These are phyloP conservation scores for Triglochin maritima DNA, from an alignment of 106 monocot species.

Conservation along the genomic window DNA sequence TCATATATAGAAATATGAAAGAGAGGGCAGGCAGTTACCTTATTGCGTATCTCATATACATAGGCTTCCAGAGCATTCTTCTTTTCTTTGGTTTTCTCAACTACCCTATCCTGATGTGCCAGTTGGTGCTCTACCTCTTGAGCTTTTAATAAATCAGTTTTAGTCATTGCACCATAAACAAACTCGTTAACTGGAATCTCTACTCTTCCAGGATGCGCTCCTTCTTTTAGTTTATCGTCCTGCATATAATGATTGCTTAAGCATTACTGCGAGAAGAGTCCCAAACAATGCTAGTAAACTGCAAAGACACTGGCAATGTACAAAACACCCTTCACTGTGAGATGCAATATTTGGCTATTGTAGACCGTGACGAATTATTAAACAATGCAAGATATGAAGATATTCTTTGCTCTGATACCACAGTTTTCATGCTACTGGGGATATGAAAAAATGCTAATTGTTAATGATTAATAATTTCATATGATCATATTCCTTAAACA, in stretches of 20 bases:
- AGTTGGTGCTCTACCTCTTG: conserved; percentile 25
- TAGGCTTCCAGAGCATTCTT: conserved; percentile 72
- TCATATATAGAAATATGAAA: not conserved
- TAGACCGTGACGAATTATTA: no score
- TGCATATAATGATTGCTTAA: not conserved
- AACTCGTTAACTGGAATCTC: conserved; percentile 25
- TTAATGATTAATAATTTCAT: no score
- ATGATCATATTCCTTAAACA: no score
- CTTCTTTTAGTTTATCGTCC: not conserved
- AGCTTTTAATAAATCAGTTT: not conserved
- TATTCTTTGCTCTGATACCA: no score
- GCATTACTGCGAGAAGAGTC: no score
- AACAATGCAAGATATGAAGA: no score
- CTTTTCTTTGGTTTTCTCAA: conserved; percentile 75
- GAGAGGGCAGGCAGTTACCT: conserved; percentile 28
- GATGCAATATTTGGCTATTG: no score
- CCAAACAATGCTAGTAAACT: no score
- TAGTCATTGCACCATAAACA: conserved; percentile 44
- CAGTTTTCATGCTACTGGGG: no score
- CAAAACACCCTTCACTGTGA: no score
- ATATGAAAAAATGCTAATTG: no score
- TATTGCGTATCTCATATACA: conserved; percentile 81
- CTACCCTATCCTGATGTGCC: conserved; percentile 50
- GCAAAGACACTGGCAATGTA: no score
- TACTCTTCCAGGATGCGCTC: not conserved